These are phyloP conservation scores for Claviceps africana DNA, from an alignment of 2,329 filamentous ascomycete species.

Conservation along the genomic window DNA sequence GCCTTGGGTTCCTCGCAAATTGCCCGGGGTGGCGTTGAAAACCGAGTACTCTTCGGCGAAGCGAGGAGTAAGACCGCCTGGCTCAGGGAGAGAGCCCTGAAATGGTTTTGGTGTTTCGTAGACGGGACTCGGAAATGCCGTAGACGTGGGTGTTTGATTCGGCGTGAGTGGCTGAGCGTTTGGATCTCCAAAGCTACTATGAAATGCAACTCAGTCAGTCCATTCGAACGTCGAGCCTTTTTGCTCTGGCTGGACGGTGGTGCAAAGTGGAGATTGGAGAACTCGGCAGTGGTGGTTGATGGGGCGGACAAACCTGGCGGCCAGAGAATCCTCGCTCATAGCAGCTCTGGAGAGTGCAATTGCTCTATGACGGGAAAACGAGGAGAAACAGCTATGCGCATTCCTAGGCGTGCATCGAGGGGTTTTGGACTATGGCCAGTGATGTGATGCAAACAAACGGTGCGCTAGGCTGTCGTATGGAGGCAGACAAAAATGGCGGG, in stretches of 20 bases:
- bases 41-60: conserved; percentile 53
- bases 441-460: not conserved
- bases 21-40: conserved; percentile 50
- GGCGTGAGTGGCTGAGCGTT: conserved; percentile 47
- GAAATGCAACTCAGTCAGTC: conserved; percentile 19
- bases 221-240: conserved; percentile 11
- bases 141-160: conserved; percentile 41
- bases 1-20: conserved; percentile 33
- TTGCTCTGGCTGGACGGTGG: not conserved
- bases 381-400: not conserved
- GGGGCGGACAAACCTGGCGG: conserved; percentile 32
- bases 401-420: conserved; percentile 3
- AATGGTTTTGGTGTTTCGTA: conserved; percentile 42
- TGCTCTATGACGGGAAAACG: conserved; percentile 1
- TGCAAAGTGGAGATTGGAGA: conserved; percentile 7
- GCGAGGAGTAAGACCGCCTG: conserved; percentile 42
- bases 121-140: conserved; percentile 37
- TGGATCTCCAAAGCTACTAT: conserved; percentile 46
- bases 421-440: not conserved
- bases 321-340: conserved; percentile 49
- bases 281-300: conserved; percentile 3
- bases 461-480: not conserved
- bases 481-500: not conserved
- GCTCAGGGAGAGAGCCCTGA: conserved; percentile 32
- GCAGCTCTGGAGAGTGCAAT: conserved; percentile 24